phyloP scores from a whole-genome alignment of 345 rosid genomes.

The Rhizophora mangle region DNA sequence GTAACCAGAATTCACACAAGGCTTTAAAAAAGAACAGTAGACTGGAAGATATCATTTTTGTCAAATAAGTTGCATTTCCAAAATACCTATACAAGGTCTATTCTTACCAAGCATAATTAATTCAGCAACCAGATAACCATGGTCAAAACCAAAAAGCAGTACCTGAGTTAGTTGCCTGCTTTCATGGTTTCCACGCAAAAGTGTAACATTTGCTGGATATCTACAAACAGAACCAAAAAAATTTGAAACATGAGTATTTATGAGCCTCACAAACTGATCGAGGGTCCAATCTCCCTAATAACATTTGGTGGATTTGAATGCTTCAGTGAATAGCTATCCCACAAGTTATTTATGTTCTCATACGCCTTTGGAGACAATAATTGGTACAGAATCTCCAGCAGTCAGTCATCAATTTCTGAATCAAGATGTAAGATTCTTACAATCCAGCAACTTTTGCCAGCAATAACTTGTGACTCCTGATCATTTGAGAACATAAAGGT shows the following conservation, averaged over 20 bases:
- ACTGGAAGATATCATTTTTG: too few species aligned
- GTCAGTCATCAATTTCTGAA: too few species aligned
- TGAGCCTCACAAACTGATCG: too few species aligned
- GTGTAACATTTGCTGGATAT: conserved; percentile 95
- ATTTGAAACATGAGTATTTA: too few species aligned
- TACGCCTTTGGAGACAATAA: too few species aligned
- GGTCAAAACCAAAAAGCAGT: conserved; percentile 13
- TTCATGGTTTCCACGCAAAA: conserved; percentile 98
- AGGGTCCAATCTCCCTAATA: too few species aligned
- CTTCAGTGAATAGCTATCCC: background rate
- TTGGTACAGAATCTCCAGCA: too few species aligned
- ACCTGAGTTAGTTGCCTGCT: conserved; percentile 99
- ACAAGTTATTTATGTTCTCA: background rate
- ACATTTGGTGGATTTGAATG: background rate
- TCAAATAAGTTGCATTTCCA: too few species aligned
- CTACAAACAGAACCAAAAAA: conserved; percentile 34
- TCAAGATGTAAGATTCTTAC: background rate
- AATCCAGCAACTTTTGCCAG: background rate
- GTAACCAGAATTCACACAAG: too few species aligned
- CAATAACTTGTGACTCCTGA: too few species aligned
- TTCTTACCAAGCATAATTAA: background rate
- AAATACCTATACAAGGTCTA: background rate
- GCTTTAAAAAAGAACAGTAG: too few species aligned
- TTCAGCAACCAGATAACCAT: background rate
- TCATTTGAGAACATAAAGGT: background rate